Evolutionary conservation across 2,329 filamentous ascomycete genomes (phyloP).

Genomic region (Cordyceps fumosorosea): DNA sequence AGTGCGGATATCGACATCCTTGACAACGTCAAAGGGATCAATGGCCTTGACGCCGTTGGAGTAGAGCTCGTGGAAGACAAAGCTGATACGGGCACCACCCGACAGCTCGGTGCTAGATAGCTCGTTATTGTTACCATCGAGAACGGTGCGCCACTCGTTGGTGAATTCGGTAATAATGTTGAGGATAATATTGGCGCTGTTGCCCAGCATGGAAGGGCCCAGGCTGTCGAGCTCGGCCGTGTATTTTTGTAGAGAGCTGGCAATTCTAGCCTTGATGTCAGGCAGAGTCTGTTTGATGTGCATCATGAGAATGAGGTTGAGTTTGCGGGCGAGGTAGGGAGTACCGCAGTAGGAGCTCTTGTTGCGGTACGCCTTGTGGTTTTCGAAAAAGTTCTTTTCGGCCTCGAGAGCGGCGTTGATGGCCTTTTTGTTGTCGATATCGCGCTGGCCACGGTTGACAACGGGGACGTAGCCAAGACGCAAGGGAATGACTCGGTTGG

Average conservation of each 20-base stretch:
- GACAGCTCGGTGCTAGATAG: slow-evolving; percentile 91
- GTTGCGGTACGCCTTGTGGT: slow-evolving; percentile 96
- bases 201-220: slow-evolving; percentile 91
- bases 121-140: slow-evolving; percentile 96
- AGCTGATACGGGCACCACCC: slow-evolving; percentile 95
- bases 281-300: slow-evolving; percentile 99
- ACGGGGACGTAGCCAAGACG: slow-evolving; percentile 94
- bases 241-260: slow-evolving; percentile 92
- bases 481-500: slow-evolving; percentile 92
- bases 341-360: slow-evolving; percentile 99
- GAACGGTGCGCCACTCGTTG: slow-evolving; percentile 91
- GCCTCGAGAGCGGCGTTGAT: slow-evolving; percentile 87
- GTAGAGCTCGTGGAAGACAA: slow-evolving; percentile 98
- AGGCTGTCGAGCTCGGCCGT: slow-evolving; percentile 70
- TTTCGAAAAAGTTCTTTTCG: slow-evolving; percentile 96
- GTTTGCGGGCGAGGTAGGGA: slow-evolving; percentile 89
- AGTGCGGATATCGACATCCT: slow-evolving; percentile 94
- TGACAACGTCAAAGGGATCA: slow-evolving; percentile 94
- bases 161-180: slow-evolving; percentile 99
- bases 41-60: slow-evolving; percentile 96
- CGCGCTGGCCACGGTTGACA: slow-evolving; percentile 93
- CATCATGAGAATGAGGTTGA: slow-evolving; percentile 99
- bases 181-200: slow-evolving; percentile 91
- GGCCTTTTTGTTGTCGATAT: slow-evolving; percentile 96
- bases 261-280: slow-evolving; percentile 95